Base-by-base conservation (phyloP, 2,329 filamentous ascomycete genomes). In the Ophiostoma himal-ulmi region DNA sequence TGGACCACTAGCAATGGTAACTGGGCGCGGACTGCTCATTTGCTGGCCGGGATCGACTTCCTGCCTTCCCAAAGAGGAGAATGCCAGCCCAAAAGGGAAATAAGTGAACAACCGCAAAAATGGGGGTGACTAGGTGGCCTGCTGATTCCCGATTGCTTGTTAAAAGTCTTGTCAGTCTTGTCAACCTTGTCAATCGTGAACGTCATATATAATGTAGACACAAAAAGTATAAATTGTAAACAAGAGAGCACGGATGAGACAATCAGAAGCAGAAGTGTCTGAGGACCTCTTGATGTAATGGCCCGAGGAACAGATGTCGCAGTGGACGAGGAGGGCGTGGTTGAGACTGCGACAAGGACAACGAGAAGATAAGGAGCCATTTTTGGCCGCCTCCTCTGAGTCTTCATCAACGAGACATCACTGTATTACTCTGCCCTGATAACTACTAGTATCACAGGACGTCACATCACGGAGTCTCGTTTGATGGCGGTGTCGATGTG, bases 51-150 rank as follows among this genome's bases (percentile, higher is more conserved):
- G 34, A 65, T 65, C 62, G 17, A 22, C 34, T 65, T 17, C n/a
- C 36, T 39, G 62, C 62, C 62, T 37, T 65, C 62, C 62, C 34
- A 65, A 65, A 65, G 13, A 41, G 62, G 62, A 65, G 62, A 65
- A 65, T n/a, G 7, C 41, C 34, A 36, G 4, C 62, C 62, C 5
- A 26, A 65, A 39, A 3, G 20, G 62, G 62, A n/a, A 65, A 65
- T 39, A 65, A 14, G 22, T n/a, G 17, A 39, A 39, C 4, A 64
- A n/a, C 57, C 57, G 26, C 44, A 48, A 2, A 2, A 48, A 5
- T 20, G 1, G 1, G 10, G 5, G 13, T 48, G 44, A 57, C 44
- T 48, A 17, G 3, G 37, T 11, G 37, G 3, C 11, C 52, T 57
- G 52, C 26, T 26, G 52, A 13, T 57, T 54, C 48, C 52, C 52